Conservation (phyloP, 192 early-diverging fungal species). For the Coemansia sp. region DNA sequence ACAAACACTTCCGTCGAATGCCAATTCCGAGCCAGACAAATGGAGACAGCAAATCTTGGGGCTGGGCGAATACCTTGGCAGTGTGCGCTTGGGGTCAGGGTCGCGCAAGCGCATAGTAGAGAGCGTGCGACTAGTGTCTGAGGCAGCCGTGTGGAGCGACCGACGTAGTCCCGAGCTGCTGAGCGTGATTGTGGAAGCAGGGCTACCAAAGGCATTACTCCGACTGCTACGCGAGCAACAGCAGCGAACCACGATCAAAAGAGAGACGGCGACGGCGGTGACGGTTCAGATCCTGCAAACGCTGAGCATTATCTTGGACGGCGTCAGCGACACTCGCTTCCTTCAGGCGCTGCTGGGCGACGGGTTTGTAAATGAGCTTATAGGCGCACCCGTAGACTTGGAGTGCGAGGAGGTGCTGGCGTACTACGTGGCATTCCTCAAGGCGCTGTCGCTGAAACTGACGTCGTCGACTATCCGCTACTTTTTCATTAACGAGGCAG, state of each 20-base stretch:
- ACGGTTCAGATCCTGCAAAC: slow-evolving; percentile 52
- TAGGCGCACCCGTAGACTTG: slow-evolving; percentile 55
- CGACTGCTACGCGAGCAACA: slow-evolving; percentile 19
- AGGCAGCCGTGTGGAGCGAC: slow-evolving; percentile 48
- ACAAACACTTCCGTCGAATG: slow-evolving; percentile 1
- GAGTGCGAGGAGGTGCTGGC: slow-evolving; percentile 69
- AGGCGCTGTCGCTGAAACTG: slow-evolving; percentile 67
- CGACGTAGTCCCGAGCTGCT: slow-evolving; percentile 44
- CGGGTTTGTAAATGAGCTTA: slow-evolving; percentile 74
- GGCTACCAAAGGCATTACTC: slow-evolving; percentile 36
- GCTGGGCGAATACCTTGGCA: slow-evolving; percentile 20
- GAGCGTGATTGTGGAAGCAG: slow-evolving; percentile 23
- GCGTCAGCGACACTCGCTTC: slow-evolving; percentile 36
- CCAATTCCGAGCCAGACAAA: not conserved
- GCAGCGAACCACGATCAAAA: not conserved
- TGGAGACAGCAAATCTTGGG: slow-evolving; percentile 13
- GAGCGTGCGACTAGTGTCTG: slow-evolving; percentile 39
- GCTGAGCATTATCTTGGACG: slow-evolving; percentile 54
- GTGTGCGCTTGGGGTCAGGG: slow-evolving; percentile 9
- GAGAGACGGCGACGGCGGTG: slow-evolving; percentile 19
- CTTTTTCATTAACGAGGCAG: slow-evolving; percentile 58
- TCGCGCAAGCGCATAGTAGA: slow-evolving; percentile 35
- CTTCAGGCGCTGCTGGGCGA: slow-evolving; percentile 66
- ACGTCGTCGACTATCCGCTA: slow-evolving; percentile 62
- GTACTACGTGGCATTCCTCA: slow-evolving; percentile 70